These are phyloP conservation scores for Lentinula sp. DNA, from an alignment of 768 basidiomycete genomes.

Conservation along the genomic window DNA sequence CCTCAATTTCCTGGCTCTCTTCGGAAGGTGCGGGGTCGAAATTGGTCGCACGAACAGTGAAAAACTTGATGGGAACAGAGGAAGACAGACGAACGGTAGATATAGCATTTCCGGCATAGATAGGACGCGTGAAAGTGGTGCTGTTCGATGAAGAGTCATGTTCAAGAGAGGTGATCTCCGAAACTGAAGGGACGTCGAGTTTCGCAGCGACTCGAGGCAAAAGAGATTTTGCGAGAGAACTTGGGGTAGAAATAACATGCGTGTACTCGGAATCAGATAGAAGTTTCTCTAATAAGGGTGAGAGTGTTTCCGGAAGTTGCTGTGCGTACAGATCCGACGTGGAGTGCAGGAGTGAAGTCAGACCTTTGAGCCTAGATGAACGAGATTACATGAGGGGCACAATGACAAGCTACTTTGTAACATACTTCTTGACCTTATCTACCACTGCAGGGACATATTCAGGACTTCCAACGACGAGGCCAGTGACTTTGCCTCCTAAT, in stretches of 20 bases:
- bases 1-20: conserved; percentile 49
- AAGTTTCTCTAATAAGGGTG: conserved; percentile 77
- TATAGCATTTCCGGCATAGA: conserved; percentile 98
- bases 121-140: conserved; percentile 88
- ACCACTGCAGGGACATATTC: conserved; percentile 62
- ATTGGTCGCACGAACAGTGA: conserved; percentile 90
- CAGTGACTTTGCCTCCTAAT: conserved; percentile 83
- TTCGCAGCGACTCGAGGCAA: conserved; percentile 88
- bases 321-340: conserved; percentile 63
- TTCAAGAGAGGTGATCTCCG: conserved; percentile 81
- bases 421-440: conserved; percentile 77
- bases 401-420: background rate
- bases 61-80: conserved; percentile 82
- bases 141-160: conserved; percentile 64
- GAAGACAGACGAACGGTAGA: conserved; percentile 79
- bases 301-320: conserved; percentile 68
- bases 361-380: conserved; percentile 52
- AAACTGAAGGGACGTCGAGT: conserved; percentile 86
- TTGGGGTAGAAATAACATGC: conserved; percentile 89
- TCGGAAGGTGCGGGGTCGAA: conserved; percentile 64
- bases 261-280: conserved; percentile 69
- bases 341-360: conserved; percentile 64
- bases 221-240: conserved; percentile 87
- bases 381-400: conserved; percentile 5
- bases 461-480: conserved; percentile 63